Conservation (phyloP, 1,284 basidiomycete genomes). For the Rhodotorula sp. region DNA sequence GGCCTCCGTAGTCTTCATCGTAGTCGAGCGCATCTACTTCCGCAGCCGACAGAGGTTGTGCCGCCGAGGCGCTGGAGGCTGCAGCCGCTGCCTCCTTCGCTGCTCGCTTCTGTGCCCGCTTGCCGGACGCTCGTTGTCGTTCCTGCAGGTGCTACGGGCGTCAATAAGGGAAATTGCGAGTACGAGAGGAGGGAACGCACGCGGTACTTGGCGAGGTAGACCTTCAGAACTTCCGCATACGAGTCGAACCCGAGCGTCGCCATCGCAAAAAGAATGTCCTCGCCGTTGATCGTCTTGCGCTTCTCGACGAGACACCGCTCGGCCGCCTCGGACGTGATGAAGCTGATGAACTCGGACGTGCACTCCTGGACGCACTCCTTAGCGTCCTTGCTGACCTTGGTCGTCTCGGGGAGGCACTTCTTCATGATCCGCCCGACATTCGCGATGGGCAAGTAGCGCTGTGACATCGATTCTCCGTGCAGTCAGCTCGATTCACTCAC, state of each 20-base stretch:
- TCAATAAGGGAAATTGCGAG: not conserved
- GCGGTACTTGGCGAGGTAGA: conserved; percentile 81
- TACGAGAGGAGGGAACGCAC: conserved; percentile 52
- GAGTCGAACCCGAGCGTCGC: conserved; percentile 88
- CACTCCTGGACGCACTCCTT: conserved; percentile 52
- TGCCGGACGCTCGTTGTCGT: conserved; percentile 33
- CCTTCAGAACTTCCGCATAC: conserved; percentile 81
- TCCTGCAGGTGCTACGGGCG: not conserved
- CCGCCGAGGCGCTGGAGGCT: no score
- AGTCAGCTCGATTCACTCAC: not conserved
- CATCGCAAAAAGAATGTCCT: conserved; percentile 77
- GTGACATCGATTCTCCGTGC: not conserved
- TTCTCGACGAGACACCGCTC: conserved; percentile 50
- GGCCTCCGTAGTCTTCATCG: conserved; percentile 12
- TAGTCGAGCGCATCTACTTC: conserved; percentile 6
- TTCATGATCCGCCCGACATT: conserved; percentile 45
- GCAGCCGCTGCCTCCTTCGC: conserved; percentile 11
- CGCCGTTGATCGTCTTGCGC: conserved; percentile 81
- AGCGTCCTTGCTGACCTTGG: conserved; percentile 46
- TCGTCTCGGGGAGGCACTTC: conserved; percentile 40
- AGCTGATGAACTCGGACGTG: conserved; percentile 50
- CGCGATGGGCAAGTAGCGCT: conserved; percentile 44
- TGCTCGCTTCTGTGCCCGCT: conserved; percentile 31
- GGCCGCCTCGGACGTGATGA: conserved; percentile 50
- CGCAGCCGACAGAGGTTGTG: not conserved